These are phyloP conservation scores for Carallia brachiata DNA, from an alignment of 345 rosid species.

Conservation along the genomic window DNA sequence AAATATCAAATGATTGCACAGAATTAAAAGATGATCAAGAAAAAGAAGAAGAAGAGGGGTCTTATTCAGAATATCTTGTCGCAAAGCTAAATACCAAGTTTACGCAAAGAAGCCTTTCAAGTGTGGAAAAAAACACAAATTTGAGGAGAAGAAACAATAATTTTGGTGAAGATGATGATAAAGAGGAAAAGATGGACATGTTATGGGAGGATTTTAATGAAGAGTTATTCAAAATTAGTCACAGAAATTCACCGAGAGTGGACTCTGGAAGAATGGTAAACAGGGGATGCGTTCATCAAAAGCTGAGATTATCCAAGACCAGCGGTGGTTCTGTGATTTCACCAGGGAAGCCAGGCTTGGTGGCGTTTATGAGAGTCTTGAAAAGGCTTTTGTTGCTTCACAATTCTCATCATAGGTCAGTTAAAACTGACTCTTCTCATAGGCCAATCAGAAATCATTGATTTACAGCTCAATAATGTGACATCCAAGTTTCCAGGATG, in stretches of 20 bases:
- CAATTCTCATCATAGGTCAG: conserved; percentile 28
- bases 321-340: conserved; percentile 21
- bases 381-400: conserved; percentile 59
- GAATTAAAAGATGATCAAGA: not conserved
- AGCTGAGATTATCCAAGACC: conserved; percentile 31
- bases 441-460: not conserved
- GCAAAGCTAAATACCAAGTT: not conserved
- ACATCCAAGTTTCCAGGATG: too few relatives aligned
- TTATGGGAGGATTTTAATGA: conserved; percentile 89
- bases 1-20: not conserved
- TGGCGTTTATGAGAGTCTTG: conserved; percentile 46
- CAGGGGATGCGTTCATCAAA: conserved; percentile 27
- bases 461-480: too few relatives aligned
- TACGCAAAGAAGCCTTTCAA: not conserved
- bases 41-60: conserved; percentile 6
- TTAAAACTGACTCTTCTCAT: not conserved
- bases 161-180: conserved; percentile 2
- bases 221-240: conserved; percentile 32
- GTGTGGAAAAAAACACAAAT: conserved; percentile 24
- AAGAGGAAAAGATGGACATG: conserved; percentile 72
- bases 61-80: not conserved
- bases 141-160: not conserved
- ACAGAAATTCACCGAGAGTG: conserved; percentile 15
- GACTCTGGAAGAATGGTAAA: conserved; percentile 14
- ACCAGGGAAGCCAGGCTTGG: conserved; percentile 33